Conservation (phyloP, 495 filamentous ascomycete genomes). For the Trichocladium uniseriatum region DNA sequence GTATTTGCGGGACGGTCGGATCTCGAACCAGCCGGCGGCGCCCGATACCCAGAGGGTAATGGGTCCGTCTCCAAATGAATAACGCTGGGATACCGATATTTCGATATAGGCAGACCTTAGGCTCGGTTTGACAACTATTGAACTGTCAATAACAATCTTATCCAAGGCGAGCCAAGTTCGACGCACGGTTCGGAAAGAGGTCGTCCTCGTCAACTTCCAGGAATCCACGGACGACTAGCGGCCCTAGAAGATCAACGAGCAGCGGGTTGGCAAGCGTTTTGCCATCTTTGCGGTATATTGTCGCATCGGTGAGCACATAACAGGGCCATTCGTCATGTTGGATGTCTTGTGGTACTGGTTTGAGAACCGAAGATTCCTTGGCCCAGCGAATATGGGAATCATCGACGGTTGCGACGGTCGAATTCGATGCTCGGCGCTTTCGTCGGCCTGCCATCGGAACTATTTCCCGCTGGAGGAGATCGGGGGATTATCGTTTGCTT, state of each 20-base stretch:
- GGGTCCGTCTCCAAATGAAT: slow-evolving; percentile 59
- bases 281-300: slow-evolving; percentile 34
- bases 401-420: slow-evolving; percentile 24
- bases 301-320: slow-evolving; percentile 38
- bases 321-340: slow-evolving; percentile 30
- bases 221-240: slow-evolving; percentile 35
- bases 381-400: slow-evolving; percentile 20
- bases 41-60: slow-evolving; percentile 70
- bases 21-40: slow-evolving; percentile 68
- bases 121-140: slow-evolving; percentile 37
- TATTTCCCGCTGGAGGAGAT: neutral
- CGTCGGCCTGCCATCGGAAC: slow-evolving; percentile 28
- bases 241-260: slow-evolving; percentile 32
- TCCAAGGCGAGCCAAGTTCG: neutral
- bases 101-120: slow-evolving; percentile 48
- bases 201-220: slow-evolving; percentile 30
- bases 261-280: slow-evolving; percentile 34
- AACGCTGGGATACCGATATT: slow-evolving; percentile 52
- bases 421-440: slow-evolving; percentile 20
- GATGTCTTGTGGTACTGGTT: slow-evolving; percentile 11
- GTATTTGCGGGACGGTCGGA: slow-evolving; percentile 55
- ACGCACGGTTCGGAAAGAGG: neutral
- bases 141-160: slow-evolving; percentile 15
- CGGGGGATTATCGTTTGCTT: neutral
- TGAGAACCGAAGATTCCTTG: slow-evolving; percentile 30